phyloP scores from a whole-genome alignment of 805 yeast species.

The Hanseniaspora mollemarum region DNA sequence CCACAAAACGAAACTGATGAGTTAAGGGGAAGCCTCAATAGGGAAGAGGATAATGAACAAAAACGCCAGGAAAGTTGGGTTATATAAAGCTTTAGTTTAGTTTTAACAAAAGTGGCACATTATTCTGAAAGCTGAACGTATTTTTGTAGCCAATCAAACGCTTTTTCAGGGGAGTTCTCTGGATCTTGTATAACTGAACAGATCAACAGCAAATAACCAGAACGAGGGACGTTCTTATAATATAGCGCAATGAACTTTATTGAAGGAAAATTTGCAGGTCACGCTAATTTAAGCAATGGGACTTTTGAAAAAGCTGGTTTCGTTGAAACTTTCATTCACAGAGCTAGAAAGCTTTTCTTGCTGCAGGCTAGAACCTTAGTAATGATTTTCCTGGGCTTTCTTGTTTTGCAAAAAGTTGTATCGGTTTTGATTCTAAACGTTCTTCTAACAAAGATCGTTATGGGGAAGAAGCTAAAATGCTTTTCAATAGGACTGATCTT shows the following conservation, averaged over 20 bases:
- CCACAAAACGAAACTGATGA: no score
- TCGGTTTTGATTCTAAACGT: slow-evolving; percentile 4
- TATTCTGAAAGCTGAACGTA: no score
- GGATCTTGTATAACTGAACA: no score
- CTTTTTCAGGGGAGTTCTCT: no score
- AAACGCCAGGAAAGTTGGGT: no score
- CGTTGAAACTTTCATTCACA: not conserved
- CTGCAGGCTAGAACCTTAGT: slow-evolving; percentile 1
- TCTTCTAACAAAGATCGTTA: not conserved
- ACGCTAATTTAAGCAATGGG: not conserved
- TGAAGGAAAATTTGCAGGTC: not conserved
- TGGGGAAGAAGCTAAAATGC: not conserved
- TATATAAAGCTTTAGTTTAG: no score
- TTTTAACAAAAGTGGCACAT: no score
- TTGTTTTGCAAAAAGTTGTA: slow-evolving; percentile 6
- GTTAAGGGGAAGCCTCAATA: no score
- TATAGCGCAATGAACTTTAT: not conserved
- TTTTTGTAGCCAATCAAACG: no score
- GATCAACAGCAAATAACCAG: no score
- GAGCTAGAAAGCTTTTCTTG: not conserved
- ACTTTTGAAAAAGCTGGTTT: not conserved
- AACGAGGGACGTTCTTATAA: no score
- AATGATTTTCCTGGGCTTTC: not conserved
- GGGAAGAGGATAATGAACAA: no score
- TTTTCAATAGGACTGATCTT: slow-evolving; percentile 1